Evolutionary conservation across 306 rosid genomes (phyloP).

Genomic region (Acacia acuminata): DNA sequence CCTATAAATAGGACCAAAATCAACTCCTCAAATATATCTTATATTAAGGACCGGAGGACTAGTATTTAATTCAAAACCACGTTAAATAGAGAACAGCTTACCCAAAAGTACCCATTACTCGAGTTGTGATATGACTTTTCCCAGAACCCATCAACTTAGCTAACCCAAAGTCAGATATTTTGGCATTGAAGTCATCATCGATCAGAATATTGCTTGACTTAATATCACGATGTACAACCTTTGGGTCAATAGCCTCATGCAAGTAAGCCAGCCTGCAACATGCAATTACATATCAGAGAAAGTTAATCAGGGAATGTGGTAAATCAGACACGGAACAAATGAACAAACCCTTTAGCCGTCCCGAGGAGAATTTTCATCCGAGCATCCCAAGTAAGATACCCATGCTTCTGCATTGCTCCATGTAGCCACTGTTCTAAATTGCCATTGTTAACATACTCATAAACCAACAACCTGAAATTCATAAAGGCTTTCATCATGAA

Average conservation of each 20-base stretch:
- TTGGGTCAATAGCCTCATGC: constrained; percentile 97
- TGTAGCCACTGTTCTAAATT: constrained; percentile 93
- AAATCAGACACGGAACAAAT: neutral
- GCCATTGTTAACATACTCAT: constrained; percentile 89
- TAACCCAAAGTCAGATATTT: constrained; percentile 91
- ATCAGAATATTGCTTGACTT: constrained; percentile 92
- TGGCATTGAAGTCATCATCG: constrained; percentile 88
- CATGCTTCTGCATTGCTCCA: constrained; percentile 81
- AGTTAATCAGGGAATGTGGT: neutral
- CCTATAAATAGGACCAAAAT: too few relatives aligned
- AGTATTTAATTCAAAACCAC: neutral
- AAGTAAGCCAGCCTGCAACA: constrained; percentile 83
- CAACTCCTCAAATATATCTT: too few relatives aligned
- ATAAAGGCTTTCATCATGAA: constrained; percentile 20
- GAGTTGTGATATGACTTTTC: constrained; percentile 87
- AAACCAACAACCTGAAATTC: constrained; percentile 74
- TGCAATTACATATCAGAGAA: constrained; percentile 25
- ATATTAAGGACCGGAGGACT: too few relatives aligned
- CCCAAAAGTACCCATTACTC: constrained; percentile 99
- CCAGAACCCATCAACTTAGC: constrained; percentile 90
- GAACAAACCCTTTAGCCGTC: constrained; percentile 83
- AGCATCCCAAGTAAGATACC: constrained; percentile 93
- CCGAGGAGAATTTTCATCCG: constrained; percentile 87
- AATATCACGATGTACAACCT: constrained; percentile 93
- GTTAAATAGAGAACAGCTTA: constrained; percentile 38